Base-by-base conservation (phyloP, 192 early-diverging fungal species). In the Umbelopsis sp. region DNA sequence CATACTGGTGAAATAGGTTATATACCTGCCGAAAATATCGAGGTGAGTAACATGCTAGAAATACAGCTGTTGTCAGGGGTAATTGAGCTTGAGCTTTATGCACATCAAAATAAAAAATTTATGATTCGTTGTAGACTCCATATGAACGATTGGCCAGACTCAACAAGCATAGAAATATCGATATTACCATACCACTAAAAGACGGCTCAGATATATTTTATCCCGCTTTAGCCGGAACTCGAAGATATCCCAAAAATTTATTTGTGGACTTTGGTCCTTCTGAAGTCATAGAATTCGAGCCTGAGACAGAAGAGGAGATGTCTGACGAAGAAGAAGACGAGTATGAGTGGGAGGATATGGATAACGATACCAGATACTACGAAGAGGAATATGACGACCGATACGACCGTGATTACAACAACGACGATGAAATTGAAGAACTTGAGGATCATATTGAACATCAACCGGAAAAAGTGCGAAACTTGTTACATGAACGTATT, bases 1-100 rank as follows among this genome's bases (percentile, higher is more conserved):
- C 91, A 84, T 73, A 90, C 72, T 27, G 78, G 73, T 18, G 78
- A 88, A 78, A 88, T 94, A 74, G 92, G 92, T 22, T 94, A 94
- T 76, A 91, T 94, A 46, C 92, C 92, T 46, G 92, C 92, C 2
- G 92, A 94, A 72, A 93, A 94, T 69, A 87, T 94, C 64, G 92
- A 94, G 80, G 88, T 90, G 71, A 20, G 27, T 41, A 22, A 45
- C 18, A 27, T 12, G 20, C 37, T 41, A 41, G 6, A 41, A 41
- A 41, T 41, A 41, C 10, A 10, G 46, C 1, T 16, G 45, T n/a
- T 18, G 27, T 20, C 45, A 41, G 30, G 16, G 6, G 27, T 8
- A 10, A 3, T 27, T 13, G 27, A 25, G 20, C 20, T 5, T 8
- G 0, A 20, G 16, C 11, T 13, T 8, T 18, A 30, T 75, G 16